These are phyloP conservation scores for Sporothrix mexicana DNA, from an alignment of 2,329 filamentous ascomycete species.

Conservation along the genomic window DNA sequence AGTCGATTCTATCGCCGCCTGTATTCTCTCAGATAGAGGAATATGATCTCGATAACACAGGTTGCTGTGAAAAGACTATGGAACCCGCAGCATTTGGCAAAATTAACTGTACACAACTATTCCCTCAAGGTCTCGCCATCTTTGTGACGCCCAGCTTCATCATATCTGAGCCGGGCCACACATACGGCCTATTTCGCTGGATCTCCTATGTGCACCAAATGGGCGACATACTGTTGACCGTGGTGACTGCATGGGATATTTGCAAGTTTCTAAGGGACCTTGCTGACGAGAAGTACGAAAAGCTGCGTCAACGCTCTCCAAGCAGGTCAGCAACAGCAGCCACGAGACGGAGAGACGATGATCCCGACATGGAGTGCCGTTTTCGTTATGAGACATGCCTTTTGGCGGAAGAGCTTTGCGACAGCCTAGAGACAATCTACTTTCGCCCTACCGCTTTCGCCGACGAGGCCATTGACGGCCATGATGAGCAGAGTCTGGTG, in stretches of 20 bases:
- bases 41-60: conserved; percentile 3
- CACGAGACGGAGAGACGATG: conserved; percentile 39
- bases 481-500: conserved; percentile 67
- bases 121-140: conserved; percentile 54
- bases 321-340: conserved; percentile 36
- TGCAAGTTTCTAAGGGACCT: conserved; percentile 47
- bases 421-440: conserved; percentile 39
- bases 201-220: conserved; percentile 41
- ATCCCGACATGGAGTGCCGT: conserved; percentile 40
- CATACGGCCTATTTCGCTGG: conserved; percentile 51
- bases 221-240: conserved; percentile 39
- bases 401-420: conserved; percentile 40
- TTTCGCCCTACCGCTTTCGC: conserved; percentile 53
- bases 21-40: conserved; percentile 43
- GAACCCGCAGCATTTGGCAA: conserved; percentile 41
- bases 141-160: conserved; percentile 58
- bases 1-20: conserved; percentile 43
- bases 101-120: conserved; percentile 49
- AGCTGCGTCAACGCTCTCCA: conserved; percentile 36
- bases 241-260: conserved; percentile 49
- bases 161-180: conserved; percentile 51
- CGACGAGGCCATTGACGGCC: conserved; percentile 56
- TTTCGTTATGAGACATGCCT: conserved; percentile 37
- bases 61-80: neutral
- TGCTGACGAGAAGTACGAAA: conserved; percentile 44